phyloP scores from a whole-genome alignment of 2,329 filamentous ascomycete species.

The Huntiella abstrusa region DNA sequence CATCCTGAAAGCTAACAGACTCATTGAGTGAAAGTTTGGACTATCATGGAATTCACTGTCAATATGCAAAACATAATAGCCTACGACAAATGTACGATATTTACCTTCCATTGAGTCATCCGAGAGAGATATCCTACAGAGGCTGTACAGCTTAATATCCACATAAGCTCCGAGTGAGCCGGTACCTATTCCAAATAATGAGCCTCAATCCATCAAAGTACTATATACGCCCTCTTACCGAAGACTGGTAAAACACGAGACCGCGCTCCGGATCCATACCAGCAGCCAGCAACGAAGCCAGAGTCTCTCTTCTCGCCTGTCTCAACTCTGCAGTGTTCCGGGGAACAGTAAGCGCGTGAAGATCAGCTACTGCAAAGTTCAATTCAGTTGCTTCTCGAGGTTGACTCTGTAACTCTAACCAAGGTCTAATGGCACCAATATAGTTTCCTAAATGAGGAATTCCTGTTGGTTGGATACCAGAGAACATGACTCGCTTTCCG shows the following conservation, averaged over 20 bases:
- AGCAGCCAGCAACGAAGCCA: conserved; percentile 67
- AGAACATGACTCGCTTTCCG: conserved; percentile 47
- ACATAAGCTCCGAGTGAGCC: conserved; percentile 81
- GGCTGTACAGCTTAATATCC: conserved; percentile 83
- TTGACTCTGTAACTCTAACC: conserved; percentile 61
- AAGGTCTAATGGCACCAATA: conserved; percentile 70
- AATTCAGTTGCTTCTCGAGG: conserved; percentile 39
- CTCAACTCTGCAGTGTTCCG: conserved; percentile 45
- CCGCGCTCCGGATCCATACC: conserved; percentile 63
- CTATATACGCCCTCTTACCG: conserved; percentile 25
- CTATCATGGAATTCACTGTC: conserved; percentile 22
- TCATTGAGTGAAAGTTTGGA: conserved; percentile 53
- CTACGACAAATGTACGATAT: conserved; percentile 3
- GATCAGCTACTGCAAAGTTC: conserved; percentile 75
- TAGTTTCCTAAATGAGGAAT: conserved; percentile 93
- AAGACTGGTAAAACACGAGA: conserved; percentile 66
- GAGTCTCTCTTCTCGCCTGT: conserved; percentile 48
- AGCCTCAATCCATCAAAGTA: neutral
- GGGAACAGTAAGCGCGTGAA: conserved; percentile 76
- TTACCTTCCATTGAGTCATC: conserved; percentile 99
- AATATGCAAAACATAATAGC: neutral
- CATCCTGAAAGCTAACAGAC: conserved; percentile 37
- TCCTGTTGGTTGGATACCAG: conserved; percentile 91
- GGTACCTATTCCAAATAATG: conserved; percentile 32
- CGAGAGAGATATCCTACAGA: conserved; percentile 84